Conservation (phyloP, 257 asterid species). For the Petunia axillaris region DNA sequence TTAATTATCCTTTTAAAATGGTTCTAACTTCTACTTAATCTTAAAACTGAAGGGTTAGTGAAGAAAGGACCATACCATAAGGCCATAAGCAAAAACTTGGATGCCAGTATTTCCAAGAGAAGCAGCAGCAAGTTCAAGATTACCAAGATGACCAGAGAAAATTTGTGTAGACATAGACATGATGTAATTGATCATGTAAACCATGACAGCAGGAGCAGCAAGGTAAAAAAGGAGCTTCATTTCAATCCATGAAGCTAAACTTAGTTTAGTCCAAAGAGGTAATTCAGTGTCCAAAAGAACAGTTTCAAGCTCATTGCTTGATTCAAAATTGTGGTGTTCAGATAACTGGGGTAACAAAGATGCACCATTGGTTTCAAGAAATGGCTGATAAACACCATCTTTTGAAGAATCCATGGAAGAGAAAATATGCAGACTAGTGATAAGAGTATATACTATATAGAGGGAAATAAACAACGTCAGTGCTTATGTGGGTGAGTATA, state of each 20-base stretch:
- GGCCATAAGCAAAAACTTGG: constrained; percentile 34
- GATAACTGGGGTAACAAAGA: constrained; percentile 8
- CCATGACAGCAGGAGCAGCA: constrained; percentile 34
- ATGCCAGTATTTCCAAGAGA: constrained; percentile 35
- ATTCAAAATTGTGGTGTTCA: constrained; percentile 9
- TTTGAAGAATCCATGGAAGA: constrained; percentile 20
- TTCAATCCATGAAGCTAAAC: constrained; percentile 29
- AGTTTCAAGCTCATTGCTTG: constrained; percentile 24
- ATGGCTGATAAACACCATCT: background rate
- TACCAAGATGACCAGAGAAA: constrained; percentile 32
- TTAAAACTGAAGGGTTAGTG: too few species aligned
- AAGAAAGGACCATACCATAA: constrained; percentile 27
- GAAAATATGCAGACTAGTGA: too few species aligned
- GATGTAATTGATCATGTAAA: constrained; percentile 30
- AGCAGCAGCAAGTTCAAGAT: constrained; percentile 37
- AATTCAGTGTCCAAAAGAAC: constrained; percentile 23
- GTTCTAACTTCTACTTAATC: background rate
- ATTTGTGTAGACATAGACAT: constrained; percentile 33
- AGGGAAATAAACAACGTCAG: too few species aligned
- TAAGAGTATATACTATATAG: too few species aligned
- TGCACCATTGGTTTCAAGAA: background rate
- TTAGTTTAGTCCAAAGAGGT: background rate
- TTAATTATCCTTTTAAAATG: too few species aligned
- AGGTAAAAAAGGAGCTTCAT: constrained; percentile 16
- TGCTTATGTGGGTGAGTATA: too few species aligned